Evolutionary conservation across 2,329 filamentous ascomycete species (phyloP), one percentile per base, ranked within the genome.

Genomic region (Sphaerulina musiva): DNA sequence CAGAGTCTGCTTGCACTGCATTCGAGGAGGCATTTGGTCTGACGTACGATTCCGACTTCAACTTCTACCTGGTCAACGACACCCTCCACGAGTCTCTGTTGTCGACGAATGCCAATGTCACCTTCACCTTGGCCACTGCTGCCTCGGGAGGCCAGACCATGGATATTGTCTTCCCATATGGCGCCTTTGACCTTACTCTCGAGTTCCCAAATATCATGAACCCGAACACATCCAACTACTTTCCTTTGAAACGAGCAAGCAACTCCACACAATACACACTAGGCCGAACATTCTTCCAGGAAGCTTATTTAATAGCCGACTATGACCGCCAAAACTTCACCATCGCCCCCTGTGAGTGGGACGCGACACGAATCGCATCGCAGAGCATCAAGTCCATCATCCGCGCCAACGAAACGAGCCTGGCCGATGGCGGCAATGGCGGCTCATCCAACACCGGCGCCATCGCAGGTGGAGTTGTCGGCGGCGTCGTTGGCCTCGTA

Each of bases 1-100:
- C 84, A 0, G 67, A 75, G 31, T 63, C 67, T 2, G 64, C 68
- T 9, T 72, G 69, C 60, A 49, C 58, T 17, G 64, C 64, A 6
- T 73, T 73, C 54, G 70, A 72, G 53, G 34, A 62, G 17, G 65
- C 66, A 4, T 72, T 73, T 52, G 64, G 65, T 2, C 54, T 73
- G 26, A 65, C 61, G 1, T 72, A 63, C 44, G 60, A 72, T 58
- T 49, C 58, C 2, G 52, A 48, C 4, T 61, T 56, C 6, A 42
- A 62, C 8, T 57, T 62, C n/a, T 73, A 73, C 49, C 56, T 70
- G 2, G 61, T 73, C 46, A 70, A 70, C 55, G 61, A 62, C 38
- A 64, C 64, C 6, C 54, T 64, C 3, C 70, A 69, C 48, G 48
- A 60, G 9, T 53, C 50, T 1, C 59, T 72, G 8, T 29, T 57